Conservation (phyloP, 352 stramenopile genomes). For the Albugo candida region DNA sequence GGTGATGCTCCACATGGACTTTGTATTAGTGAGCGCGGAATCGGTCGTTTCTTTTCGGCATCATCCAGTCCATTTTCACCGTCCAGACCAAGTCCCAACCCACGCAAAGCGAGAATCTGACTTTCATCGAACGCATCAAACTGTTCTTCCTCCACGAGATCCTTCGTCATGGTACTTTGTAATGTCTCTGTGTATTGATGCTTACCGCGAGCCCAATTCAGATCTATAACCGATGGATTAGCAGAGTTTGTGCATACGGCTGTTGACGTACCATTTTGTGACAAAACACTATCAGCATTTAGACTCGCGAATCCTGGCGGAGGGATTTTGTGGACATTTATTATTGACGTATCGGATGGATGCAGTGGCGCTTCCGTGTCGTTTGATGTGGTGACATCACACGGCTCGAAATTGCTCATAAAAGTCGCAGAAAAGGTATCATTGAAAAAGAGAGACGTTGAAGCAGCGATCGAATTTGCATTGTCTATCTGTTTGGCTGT, state of each 20-base stretch:
- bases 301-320: slow-evolving; percentile 34
- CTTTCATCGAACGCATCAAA: slow-evolving; percentile 27
- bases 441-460: slow-evolving; percentile 67
- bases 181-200: slow-evolving; percentile 27
- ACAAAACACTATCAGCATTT: slow-evolving; percentile 28
- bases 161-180: slow-evolving; percentile 1
- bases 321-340: slow-evolving; percentile 10
- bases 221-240: slow-evolving; percentile 10
- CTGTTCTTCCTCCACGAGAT: slow-evolving; percentile 20
- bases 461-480: slow-evolving; percentile 8
- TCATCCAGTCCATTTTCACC: slow-evolving; percentile 22
- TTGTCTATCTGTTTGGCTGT: slow-evolving; percentile 1
- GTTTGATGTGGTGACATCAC: background rate
- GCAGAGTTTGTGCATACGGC: background rate
- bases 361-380: background rate
- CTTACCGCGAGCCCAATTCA: slow-evolving; percentile 64
- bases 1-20: background rate
- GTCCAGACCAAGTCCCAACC: slow-evolving; percentile 14
- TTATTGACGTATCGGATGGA: background rate
- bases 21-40: background rate
- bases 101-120: slow-evolving; percentile 36
- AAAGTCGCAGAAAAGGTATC: slow-evolving; percentile 70
- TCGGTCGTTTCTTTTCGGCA: slow-evolving; percentile 16
- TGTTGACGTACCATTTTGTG: slow-evolving; percentile 15
- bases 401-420: slow-evolving; percentile 50